Evolutionary conservation across 108 stramenopile species (phyloP).

Genomic region (Conticribra guillardii): DNA sequence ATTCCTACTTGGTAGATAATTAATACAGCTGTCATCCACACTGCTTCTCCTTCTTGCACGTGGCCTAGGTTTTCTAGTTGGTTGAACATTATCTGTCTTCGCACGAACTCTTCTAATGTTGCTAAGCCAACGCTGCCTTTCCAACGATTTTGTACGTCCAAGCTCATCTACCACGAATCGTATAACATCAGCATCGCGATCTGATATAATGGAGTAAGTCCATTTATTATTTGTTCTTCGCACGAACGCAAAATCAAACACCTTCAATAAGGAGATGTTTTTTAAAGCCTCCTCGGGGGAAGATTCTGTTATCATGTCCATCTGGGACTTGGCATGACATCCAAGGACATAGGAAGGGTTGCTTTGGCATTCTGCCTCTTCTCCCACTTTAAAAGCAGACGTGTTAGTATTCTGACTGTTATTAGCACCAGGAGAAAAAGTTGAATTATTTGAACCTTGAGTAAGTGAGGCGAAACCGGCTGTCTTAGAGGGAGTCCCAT

Average conservation of each 20-base stretch:
- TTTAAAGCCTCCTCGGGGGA: constrained; percentile 1
- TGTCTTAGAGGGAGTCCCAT: constrained; percentile 1
- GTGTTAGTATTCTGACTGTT: background rate
- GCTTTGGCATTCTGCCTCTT: background rate
- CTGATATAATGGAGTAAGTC: constrained; percentile 14
- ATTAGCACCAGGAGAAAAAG: background rate
- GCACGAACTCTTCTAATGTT: background rate
- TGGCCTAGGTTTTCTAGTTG: background rate
- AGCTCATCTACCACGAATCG: background rate
- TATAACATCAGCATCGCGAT: background rate
- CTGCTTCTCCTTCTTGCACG: background rate
- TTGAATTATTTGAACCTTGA: background rate
- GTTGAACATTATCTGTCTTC: background rate
- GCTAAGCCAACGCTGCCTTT: background rate
- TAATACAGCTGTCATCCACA: background rate
- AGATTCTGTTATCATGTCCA: constrained; percentile 6
- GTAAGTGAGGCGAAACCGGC: background rate
- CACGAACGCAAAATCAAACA: constrained; percentile 24
- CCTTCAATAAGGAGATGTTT: background rate
- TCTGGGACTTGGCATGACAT: background rate
- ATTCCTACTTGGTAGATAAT: background rate
- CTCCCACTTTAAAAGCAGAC: background rate
- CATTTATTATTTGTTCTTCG: constrained; percentile 21
- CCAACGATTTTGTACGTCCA: background rate
- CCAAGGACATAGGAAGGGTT: constrained; percentile 3